phyloP scores from a whole-genome alignment of 1,284 basidiomycete species.

The Trichosporon sp. region DNA sequence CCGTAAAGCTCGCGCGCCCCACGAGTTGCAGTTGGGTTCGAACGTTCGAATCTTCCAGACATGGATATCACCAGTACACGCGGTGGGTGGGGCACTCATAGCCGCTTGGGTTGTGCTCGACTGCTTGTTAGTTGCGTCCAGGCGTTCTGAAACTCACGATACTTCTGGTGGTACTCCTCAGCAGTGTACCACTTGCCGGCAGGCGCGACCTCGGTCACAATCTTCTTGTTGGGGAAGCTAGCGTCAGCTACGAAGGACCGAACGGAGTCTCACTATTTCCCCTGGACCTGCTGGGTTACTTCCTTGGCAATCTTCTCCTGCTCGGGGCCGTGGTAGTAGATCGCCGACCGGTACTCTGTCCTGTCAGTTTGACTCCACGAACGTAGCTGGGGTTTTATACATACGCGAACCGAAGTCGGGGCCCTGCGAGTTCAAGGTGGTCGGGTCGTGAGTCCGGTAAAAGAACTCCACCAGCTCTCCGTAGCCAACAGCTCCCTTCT shows the following conservation, averaged over 20 bases:
- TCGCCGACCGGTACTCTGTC: conserved; percentile 86
- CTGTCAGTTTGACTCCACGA: neutral
- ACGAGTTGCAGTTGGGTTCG: neutral
- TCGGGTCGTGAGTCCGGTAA: conserved; percentile 92
- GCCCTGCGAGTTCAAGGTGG: conserved; percentile 73
- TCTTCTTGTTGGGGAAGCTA: conserved; percentile 66
- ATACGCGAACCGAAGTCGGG: conserved; percentile 69
- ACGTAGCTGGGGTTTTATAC: conserved; percentile 38
- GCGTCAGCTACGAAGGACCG: conserved; percentile 28
- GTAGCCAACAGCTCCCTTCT: conserved; percentile 70
- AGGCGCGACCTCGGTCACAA: conserved; percentile 68
- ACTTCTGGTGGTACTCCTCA: conserved; percentile 79
- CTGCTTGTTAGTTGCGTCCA: conserved; percentile 21
- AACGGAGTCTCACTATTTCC: conserved; percentile 58
- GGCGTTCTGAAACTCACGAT: conserved; percentile 50
- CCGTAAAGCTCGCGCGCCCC: neutral
- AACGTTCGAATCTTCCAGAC: neutral
- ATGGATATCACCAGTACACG: conserved; percentile 47
- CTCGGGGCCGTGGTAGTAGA: conserved; percentile 74
- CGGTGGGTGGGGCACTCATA: conserved; percentile 53
- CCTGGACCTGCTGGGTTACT: conserved; percentile 80
- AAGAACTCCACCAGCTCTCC: conserved; percentile 88
- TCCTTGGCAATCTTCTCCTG: conserved; percentile 70
- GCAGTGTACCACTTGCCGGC: conserved; percentile 74
- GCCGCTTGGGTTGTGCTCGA: conserved; percentile 50